A percentile compares a stretch with the other conserved stretches of the same genome.
phyloP scores from a whole-genome alignment of 306 rosid genomes.

The Castanea sativa region DNA sequence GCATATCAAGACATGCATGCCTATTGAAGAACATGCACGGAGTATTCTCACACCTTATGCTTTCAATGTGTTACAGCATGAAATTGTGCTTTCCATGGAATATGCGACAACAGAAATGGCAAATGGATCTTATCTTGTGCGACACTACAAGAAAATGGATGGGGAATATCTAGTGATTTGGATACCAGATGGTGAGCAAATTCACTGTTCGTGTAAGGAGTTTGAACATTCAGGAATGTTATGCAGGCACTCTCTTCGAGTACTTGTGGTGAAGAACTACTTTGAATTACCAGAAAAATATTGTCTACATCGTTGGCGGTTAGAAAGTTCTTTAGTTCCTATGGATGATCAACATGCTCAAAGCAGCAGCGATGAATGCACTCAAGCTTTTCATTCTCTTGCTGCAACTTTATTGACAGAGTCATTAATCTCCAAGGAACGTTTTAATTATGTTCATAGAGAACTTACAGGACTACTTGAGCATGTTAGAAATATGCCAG shows the following conservation, averaged over 20 bases:
- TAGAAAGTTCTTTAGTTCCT: slow-evolving; percentile 33
- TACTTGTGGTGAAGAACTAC: slow-evolving; percentile 48
- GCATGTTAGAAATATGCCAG: slow-evolving; percentile 51
- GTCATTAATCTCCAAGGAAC: slow-evolving; percentile 48
- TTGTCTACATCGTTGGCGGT: slow-evolving; percentile 54
- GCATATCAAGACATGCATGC: slow-evolving; percentile 57
- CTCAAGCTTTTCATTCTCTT: slow-evolving; percentile 46
- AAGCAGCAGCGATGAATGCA: slow-evolving; percentile 31
- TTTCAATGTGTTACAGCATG: slow-evolving; percentile 52
- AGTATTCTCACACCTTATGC: slow-evolving; percentile 56
- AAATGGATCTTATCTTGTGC: slow-evolving; percentile 56
- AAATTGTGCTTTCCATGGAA: slow-evolving; percentile 48
- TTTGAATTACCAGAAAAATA: slow-evolving; percentile 60
- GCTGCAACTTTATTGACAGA: slow-evolving; percentile 48
- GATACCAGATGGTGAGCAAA: slow-evolving; percentile 47
- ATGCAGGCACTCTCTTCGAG: slow-evolving; percentile 63
- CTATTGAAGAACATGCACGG: slow-evolving; percentile 66
- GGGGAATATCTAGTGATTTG: slow-evolving; percentile 50
- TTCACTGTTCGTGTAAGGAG: slow-evolving; percentile 65
- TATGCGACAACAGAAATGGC: slow-evolving; percentile 45
- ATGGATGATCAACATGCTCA: slow-evolving; percentile 28
- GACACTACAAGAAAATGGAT: slow-evolving; percentile 58
- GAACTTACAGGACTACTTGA: slow-evolving; percentile 55
- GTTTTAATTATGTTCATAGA: slow-evolving; percentile 40
- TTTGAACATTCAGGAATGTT: slow-evolving; percentile 62